Conservation (phyloP, 1,284 basidiomycete genomes). For the Pseudozyma tsukubaensis region DNA sequence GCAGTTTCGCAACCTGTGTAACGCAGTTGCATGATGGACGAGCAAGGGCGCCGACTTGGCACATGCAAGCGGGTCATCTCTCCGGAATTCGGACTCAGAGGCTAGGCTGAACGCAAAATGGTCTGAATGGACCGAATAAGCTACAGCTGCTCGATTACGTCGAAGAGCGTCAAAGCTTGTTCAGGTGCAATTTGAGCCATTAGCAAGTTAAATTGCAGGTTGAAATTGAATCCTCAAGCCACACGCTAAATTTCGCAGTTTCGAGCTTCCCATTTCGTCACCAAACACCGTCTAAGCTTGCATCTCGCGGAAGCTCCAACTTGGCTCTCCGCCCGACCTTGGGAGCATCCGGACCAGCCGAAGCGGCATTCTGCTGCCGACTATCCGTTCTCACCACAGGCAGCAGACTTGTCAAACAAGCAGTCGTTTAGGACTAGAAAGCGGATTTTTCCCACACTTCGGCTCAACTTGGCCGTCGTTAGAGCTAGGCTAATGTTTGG, state of each 20-base stretch:
- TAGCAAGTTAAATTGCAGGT: constrained; percentile 1
- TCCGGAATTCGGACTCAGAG: too few species aligned
- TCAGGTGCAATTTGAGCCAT: not conserved
- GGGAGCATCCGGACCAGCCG: too few species aligned
- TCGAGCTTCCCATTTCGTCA: constrained; percentile 6
- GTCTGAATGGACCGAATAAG: not conserved
- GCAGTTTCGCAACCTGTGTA: too few species aligned
- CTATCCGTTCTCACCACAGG: too few species aligned
- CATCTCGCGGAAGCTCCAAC: not conserved
- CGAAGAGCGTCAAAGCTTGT: not conserved
- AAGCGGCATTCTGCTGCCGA: too few species aligned
- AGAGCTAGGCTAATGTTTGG: too few species aligned
- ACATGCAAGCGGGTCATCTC: too few species aligned
- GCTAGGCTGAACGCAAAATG: too few species aligned
- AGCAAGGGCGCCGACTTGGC: too few species aligned
- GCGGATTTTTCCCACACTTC: not conserved
- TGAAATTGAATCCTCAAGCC: not conserved
- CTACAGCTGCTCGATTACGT: constrained; percentile 11
- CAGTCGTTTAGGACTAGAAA: not conserved
- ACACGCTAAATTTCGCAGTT: not conserved
- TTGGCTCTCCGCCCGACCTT: too few species aligned
- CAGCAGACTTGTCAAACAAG: too few species aligned
- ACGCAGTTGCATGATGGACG: too few species aligned
- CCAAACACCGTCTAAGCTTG: not conserved
- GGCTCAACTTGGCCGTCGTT: not conserved